These are phyloP conservation scores for Macrophomina tecta DNA, from an alignment of 2,329 filamentous ascomycete species.

Conservation along the genomic window DNA sequence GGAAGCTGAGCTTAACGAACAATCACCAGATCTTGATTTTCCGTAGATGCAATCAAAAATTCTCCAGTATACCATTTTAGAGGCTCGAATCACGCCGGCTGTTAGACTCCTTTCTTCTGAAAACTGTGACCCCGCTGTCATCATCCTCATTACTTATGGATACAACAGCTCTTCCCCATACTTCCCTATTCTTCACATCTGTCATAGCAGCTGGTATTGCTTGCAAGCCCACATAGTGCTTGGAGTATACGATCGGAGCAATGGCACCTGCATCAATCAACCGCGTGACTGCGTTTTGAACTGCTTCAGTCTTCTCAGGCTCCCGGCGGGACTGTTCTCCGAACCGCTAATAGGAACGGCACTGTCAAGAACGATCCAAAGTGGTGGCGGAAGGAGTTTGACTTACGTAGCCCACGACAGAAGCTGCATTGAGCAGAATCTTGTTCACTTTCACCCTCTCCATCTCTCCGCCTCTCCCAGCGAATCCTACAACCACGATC, in stretches of 20 bases:
- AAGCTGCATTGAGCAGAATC: slow-evolving; percentile 59
- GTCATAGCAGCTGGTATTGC: background rate
- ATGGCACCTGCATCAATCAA: background rate
- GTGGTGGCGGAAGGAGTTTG: background rate
- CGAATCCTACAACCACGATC: slow-evolving; percentile 65
- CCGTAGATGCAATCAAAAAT: no score
- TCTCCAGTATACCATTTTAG: no score
- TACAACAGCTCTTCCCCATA: slow-evolving; percentile 15
- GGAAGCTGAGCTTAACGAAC: no score
- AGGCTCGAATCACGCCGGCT: no score
- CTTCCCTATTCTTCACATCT: background rate
- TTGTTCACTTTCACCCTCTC: slow-evolving; percentile 63
- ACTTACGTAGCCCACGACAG: slow-evolving; percentile 61
- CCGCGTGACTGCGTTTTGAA: background rate
- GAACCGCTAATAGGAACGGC: background rate
- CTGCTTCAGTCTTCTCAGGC: background rate
- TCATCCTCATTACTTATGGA: background rate
- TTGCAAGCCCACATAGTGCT: background rate
- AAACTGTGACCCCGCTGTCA: no score
- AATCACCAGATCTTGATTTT: no score
- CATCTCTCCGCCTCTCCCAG: slow-evolving; percentile 59
- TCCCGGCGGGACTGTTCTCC: slow-evolving; percentile 10
- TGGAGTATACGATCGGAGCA: background rate
- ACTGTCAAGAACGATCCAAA: background rate
- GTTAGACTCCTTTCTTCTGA: no score